Conservation (phyloP, 345 rosid genomes). For the Leavenworthia alabamica region DNA sequence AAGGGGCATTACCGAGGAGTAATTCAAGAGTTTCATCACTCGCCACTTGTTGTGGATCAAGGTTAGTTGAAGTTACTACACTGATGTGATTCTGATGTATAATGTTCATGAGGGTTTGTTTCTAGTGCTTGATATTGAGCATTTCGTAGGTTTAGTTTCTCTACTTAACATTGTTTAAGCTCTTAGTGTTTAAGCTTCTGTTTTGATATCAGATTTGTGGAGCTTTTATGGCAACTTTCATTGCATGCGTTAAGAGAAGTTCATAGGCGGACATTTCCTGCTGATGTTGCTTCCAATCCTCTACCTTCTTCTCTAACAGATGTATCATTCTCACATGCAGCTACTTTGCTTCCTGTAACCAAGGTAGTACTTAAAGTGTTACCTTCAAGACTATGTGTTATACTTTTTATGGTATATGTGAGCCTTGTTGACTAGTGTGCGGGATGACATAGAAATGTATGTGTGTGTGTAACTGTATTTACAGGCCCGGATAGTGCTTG, state of each 20-base stretch:
- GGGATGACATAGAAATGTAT: neutral
- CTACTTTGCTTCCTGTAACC: constrained; percentile 94
- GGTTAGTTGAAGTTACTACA: constrained; percentile 44
- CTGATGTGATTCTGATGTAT: neutral
- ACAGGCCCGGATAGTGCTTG: constrained; percentile 99
- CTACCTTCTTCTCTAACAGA: constrained; percentile 93
- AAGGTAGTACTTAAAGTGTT: constrained; percentile 43
- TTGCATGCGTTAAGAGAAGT: constrained; percentile 95
- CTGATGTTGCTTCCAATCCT: constrained; percentile 79
- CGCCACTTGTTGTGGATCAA: constrained; percentile 97
- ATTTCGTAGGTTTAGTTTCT: neutral
- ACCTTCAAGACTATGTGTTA: neutral
- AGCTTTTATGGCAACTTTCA: constrained; percentile 97
- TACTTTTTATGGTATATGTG: neutral
- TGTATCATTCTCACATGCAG: constrained; percentile 96
- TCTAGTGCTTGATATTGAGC: neutral
- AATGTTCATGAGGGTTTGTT: neutral
- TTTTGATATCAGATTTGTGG: constrained; percentile 77
- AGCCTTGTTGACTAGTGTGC: neutral
- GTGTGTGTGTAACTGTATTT: neutral
- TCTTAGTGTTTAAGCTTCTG: neutral
- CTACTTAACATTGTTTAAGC: neutral
- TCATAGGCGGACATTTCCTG: constrained; percentile 85
- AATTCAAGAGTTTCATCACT: constrained; percentile 99
- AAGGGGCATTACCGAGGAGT: constrained; percentile 99